These are phyloP conservation scores for Solanum virginianum DNA, from an alignment of 257 asterid genomes.

Conservation along the genomic window DNA sequence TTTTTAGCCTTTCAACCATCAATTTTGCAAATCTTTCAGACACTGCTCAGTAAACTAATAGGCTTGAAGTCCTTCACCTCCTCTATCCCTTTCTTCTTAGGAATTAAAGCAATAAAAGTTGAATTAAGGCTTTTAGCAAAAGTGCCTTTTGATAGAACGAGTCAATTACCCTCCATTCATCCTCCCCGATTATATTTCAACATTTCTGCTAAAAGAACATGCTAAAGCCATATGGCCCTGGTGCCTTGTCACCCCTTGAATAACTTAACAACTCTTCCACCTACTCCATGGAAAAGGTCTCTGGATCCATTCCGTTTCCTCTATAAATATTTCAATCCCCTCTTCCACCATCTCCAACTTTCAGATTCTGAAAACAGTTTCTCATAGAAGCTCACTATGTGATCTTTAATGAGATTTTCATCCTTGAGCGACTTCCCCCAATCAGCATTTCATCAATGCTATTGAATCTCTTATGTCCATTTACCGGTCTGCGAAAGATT, in stretches of 20 bases:
- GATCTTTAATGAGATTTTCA: background rate
- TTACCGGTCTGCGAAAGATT: background rate
- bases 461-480: background rate
- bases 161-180: background rate
- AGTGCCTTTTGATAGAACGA: background rate
- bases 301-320: background rate
- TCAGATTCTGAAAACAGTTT: background rate
- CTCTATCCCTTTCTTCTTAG: background rate
- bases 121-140: background rate
- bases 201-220: background rate
- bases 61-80: background rate
- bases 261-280: background rate
- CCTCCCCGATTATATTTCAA: background rate
- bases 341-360: background rate
- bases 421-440: background rate
- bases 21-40: background rate
- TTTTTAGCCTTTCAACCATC: background rate
- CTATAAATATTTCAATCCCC: background rate
- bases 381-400: background rate
- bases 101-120: background rate
- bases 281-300: background rate
- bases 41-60: background rate
- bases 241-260: background rate
- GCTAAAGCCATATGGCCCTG: background rate
- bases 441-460: background rate